Evolutionary conservation across 2,329 filamentous ascomycete genomes (phyloP).

Genomic region (Fusarium nisikadoi): DNA sequence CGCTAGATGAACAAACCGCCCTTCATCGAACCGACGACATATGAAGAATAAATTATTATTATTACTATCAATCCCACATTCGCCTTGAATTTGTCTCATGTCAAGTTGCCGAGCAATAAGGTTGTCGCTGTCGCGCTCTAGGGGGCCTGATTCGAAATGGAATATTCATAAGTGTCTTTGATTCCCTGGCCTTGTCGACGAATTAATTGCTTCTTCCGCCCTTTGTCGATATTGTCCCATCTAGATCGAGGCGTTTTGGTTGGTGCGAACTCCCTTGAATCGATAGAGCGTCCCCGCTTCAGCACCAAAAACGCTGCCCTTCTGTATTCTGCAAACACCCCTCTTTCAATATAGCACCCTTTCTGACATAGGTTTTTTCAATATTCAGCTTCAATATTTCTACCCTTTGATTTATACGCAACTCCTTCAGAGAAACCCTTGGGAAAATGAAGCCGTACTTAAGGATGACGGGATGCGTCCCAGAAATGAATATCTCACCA

Average conservation of each 20-base stretch:
- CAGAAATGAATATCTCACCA: constrained; percentile 23
- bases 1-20: constrained; percentile 11
- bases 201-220: constrained; percentile 27
- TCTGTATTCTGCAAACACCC: constrained; percentile 4
- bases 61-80: neutral
- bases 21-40: constrained; percentile 6
- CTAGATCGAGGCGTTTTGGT: neutral
- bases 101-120: neutral
- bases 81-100: constrained; percentile 1
- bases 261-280: constrained; percentile 29
- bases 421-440: constrained; percentile 29
- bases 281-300: constrained; percentile 22
- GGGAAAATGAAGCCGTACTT: constrained; percentile 37
- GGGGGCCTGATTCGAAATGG: neutral
- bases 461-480: constrained; percentile 28
- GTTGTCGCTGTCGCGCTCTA: neutral
- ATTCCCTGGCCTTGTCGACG: constrained; percentile 6
- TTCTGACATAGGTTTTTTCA: neutral
- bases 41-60: constrained; percentile 3
- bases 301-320: constrained; percentile 19
- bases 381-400: constrained; percentile 32
- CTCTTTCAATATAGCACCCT: constrained; percentile 26
- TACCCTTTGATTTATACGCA: constrained; percentile 23
- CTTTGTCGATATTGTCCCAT: constrained; percentile 26
- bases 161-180: constrained; percentile 19